Evolutionary conservation across 768 basidiomycete species (phyloP), one percentile per base, ranked within the genome.

Genomic region (Dictyophora rubrovolvata): DNA sequence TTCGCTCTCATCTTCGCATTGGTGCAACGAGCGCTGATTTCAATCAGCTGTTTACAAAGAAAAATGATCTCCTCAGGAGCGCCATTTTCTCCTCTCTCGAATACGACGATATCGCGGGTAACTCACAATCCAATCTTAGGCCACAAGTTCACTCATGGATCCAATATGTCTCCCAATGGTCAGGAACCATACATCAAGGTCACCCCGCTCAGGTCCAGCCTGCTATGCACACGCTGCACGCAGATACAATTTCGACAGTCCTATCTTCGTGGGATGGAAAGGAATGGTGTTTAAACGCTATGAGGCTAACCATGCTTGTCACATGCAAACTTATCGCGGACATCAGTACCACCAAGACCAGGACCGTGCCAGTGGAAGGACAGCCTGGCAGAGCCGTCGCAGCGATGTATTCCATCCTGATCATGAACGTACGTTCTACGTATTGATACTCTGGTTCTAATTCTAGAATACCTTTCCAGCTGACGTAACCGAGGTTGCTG

Each of bases 401-500:
- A 28, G 28, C 10, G 53, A 33, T 20, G 14, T 23, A 42, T 42
- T 54, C 36, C 18, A 23, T 9, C 18, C 21, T 37, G 37, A 53
- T 46, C 16, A 10, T 22, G 28, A 28, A 28, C 12, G 35, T 46
- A 46, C 12, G 11, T 12, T 34, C 50, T n/a, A n/a, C n/a, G n/a
- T n/a, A n/a, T n/a, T n/a, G n/a, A n/a, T n/a, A 12, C 3, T 12
- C 8, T 34, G 21, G 50, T 16, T 22, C 8, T 22, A 22, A 16
- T 34, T 34, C 12, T 4, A 22, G 3, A 22, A 22, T 34, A 51
- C 16, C 50, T 18, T 51, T 51, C 3, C 12, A 42, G 42, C 37
- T 61, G 52, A 48, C 55, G 61, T 57, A 4, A 63, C 63, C 14
- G 61, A 68, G 52, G 67, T 68, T n/a, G 66, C 67, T 1, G 66